Conservation (phyloP, 257 asterid species). For the Lithospermum erythrorhizon region DNA sequence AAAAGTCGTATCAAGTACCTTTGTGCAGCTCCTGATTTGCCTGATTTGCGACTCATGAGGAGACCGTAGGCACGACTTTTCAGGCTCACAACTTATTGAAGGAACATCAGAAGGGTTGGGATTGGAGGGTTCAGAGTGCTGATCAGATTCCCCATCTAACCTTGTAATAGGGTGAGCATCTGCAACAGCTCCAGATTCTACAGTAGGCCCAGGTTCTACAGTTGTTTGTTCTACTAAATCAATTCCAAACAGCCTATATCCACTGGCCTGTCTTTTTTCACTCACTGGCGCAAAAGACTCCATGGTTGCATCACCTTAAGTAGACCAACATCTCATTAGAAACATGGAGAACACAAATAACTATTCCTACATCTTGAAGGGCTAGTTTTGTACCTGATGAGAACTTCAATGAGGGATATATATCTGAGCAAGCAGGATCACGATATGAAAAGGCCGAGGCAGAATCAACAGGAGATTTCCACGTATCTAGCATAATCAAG, state of each 20-base stretch:
- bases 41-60: constrained; percentile 38
- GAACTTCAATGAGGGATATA: constrained; percentile 35
- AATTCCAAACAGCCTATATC: constrained; percentile 56
- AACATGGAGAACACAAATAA: constrained; percentile 11
- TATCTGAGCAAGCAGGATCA: constrained; percentile 33
- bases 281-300: constrained; percentile 36
- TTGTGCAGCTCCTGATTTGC: constrained; percentile 60
- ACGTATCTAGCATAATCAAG: constrained; percentile 31
- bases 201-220: constrained; percentile 23
- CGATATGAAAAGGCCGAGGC: constrained; percentile 34
- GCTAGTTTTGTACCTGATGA: constrained; percentile 26
- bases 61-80: constrained; percentile 46
- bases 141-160: constrained; percentile 42
- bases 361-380: constrained; percentile 20
- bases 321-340: constrained; percentile 20
- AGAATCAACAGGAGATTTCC: constrained; percentile 49
- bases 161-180: constrained; percentile 34
- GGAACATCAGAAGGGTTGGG: constrained; percentile 38
- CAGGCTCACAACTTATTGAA: constrained; percentile 43
- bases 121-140: constrained; percentile 49
- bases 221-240: constrained; percentile 43
- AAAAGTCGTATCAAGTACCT: constrained; percentile 29
- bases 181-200: constrained; percentile 25
- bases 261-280: constrained; percentile 50
- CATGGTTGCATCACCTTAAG: constrained; percentile 16